These are phyloP conservation scores for Syzygium oleosum DNA, from an alignment of 345 rosid genomes.

Conservation along the genomic window DNA sequence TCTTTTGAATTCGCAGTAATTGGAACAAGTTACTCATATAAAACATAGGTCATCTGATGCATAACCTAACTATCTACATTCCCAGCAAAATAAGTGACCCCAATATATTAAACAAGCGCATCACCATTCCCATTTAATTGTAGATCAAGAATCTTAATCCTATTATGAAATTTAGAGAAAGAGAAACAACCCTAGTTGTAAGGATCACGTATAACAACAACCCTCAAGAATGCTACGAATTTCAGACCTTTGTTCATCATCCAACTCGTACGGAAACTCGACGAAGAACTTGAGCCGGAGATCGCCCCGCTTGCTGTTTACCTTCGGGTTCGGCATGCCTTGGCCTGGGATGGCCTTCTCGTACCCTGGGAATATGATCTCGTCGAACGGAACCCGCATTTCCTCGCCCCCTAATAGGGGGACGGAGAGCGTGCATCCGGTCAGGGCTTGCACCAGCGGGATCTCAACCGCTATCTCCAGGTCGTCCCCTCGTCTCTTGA, in stretches of 20 bases:
- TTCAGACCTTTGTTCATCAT: slow-evolving; percentile 38
- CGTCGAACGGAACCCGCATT: slow-evolving; percentile 40
- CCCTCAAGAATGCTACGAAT: slow-evolving; percentile 40
- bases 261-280: slow-evolving; percentile 49
- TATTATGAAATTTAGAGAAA: background rate
- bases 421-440: slow-evolving; percentile 61
- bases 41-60: background rate
- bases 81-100: background rate
- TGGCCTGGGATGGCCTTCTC: slow-evolving; percentile 55
- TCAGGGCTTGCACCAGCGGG: slow-evolving; percentile 67
- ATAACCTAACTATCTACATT: background rate
- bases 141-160: background rate
- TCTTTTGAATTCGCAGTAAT: background rate
- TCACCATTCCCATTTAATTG: background rate
- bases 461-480: slow-evolving; percentile 63
- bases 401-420: slow-evolving; percentile 60
- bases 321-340: slow-evolving; percentile 62
- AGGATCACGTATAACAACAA: slow-evolving; percentile 17
- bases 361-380: slow-evolving; percentile 55
- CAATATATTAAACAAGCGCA: background rate
- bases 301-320: slow-evolving; percentile 51
- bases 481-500: slow-evolving; percentile 50
- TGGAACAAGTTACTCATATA: background rate
- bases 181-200: background rate
- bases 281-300: slow-evolving; percentile 45